phyloP scores from a whole-genome alignment of 768 basidiomycete genomes.

The Suillus subluteus region DNA sequence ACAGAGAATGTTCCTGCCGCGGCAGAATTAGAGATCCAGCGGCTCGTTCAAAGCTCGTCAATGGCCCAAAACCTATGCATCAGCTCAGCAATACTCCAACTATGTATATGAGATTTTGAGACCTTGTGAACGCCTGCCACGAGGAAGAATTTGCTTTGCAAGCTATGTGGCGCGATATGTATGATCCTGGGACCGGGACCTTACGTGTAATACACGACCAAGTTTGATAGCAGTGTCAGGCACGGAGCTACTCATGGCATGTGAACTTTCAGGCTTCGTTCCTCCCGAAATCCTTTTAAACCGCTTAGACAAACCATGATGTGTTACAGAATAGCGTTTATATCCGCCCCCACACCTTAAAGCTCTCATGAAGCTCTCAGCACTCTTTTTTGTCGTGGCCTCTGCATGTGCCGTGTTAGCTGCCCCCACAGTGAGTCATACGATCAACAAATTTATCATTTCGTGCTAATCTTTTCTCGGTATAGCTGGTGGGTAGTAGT shows the following conservation, averaged over 20 bases:
- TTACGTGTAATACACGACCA: neutral
- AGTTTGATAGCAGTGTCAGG: constrained; percentile 11
- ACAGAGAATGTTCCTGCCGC: neutral
- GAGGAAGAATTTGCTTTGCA: neutral
- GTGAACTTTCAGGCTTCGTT: constrained; percentile 11
- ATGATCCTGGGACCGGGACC: neutral
- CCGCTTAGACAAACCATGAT: neutral
- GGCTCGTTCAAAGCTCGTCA: neutral
- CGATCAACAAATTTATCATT: neutral
- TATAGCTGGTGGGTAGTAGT: neutral
- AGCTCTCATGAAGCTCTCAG: constrained; percentile 11
- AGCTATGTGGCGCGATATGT: neutral
- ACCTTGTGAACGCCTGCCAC: neutral
- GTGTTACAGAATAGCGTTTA: neutral
- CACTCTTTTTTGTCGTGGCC: constrained; percentile 8
- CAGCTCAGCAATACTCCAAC: neutral
- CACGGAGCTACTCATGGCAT: constrained; percentile 12
- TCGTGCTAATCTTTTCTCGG: neutral
- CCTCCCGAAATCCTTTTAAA: constrained; percentile 9
- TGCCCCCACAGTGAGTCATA: constrained; percentile 5
- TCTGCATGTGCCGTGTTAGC: constrained; percentile 7
- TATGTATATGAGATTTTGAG: no score
- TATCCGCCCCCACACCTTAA: neutral
- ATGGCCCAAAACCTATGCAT: neutral
- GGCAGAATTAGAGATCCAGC: neutral